These are phyloP conservation scores for Lyophyllum atratum DNA, from an alignment of 768 basidiomycete species.

Conservation along the genomic window DNA sequence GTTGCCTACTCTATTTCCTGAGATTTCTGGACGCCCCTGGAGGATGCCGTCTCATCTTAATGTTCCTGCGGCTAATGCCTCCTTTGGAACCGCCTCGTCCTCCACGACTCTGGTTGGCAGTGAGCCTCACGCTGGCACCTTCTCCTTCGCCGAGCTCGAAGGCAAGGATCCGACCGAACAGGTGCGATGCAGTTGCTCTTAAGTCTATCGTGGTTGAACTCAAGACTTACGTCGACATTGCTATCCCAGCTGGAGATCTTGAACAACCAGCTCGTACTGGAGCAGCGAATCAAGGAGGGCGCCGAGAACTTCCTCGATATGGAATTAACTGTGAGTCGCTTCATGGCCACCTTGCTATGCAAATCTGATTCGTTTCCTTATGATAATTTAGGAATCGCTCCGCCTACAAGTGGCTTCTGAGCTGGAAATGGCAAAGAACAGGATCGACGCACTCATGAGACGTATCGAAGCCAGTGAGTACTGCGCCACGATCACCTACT, in stretches of 20 bases:
- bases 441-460: constrained; percentile 68
- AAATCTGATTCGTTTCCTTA: not conserved
- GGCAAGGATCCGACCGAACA: constrained; percentile 48
- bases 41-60: constrained; percentile 20
- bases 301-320: constrained; percentile 88
- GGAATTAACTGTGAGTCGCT: constrained; percentile 48
- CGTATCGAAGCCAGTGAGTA: constrained; percentile 56
- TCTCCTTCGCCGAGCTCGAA: constrained; percentile 44
- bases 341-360: not conserved
- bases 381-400: constrained; percentile 57
- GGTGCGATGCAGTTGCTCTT: constrained; percentile 28
- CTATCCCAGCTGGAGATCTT: constrained; percentile 62
- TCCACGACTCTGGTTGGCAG: constrained; percentile 24
- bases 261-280: constrained; percentile 66
- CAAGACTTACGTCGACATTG: not conserved
- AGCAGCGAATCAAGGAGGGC: constrained; percentile 86
- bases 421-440: constrained; percentile 70
- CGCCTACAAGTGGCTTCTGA: constrained; percentile 76
- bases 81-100: constrained; percentile 22
- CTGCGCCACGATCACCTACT: not conserved
- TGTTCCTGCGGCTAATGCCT: constrained; percentile 18
- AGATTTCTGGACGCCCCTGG: constrained; percentile 2
- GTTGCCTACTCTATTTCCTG: not conserved
- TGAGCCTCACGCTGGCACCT: constrained; percentile 22
- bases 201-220: not conserved